Conservation (phyloP, 148 eudicot species). For the Suaeda aralocaspica region DNA sequence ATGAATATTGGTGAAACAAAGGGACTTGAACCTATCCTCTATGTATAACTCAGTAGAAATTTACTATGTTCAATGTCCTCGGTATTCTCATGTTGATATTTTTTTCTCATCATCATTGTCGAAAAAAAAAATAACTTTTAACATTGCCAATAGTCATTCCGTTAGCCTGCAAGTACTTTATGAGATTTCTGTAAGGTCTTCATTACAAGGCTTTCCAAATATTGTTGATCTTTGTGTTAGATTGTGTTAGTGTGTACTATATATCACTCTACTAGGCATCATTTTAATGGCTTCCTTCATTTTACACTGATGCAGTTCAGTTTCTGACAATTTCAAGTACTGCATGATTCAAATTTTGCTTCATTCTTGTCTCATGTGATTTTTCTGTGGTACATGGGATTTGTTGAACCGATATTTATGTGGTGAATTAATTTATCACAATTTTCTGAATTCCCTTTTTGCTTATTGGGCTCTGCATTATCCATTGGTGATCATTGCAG, state of each 20-base stretch:
- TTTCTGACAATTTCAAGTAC: not conserved
- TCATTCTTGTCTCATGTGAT: not conserved
- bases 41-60: not conserved
- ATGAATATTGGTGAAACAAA: not conserved
- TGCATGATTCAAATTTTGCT: not conserved
- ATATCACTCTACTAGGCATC: not conserved
- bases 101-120: not conserved
- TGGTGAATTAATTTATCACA: not conserved
- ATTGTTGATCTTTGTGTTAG: not conserved
- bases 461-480: not conserved
- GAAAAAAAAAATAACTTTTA: too few species aligned
- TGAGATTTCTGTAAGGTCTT: not conserved
- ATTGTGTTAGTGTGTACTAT: not conserved
- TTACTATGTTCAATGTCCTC: not conserved
- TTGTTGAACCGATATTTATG: not conserved
- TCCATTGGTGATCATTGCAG: constrained; percentile 36
- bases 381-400: not conserved
- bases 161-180: not conserved
- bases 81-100: not conserved
- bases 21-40: not conserved
- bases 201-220: not conserved
- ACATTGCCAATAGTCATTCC: not conserved
- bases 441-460: not conserved
- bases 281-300: too few species aligned
- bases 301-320: not conserved